These are phyloP conservation scores for Dryadomyces quercus-mongolicae DNA, from an alignment of 2,329 filamentous ascomycete species.

Conservation along the genomic window DNA sequence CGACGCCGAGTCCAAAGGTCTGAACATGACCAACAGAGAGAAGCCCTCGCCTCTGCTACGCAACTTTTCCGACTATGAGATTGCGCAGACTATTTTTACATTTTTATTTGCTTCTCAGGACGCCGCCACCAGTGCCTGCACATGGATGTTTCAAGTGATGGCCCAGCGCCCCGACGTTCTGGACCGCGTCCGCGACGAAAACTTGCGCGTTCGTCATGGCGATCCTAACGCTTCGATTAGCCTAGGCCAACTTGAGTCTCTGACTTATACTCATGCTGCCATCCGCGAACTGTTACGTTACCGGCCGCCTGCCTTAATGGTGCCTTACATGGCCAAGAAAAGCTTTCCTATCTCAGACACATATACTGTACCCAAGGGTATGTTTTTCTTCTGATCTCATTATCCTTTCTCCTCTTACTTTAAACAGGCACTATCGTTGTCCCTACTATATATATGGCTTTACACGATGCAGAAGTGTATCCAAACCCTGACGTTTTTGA, in stretches of 20 bases:
- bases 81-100: constrained; percentile 86
- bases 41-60: constrained; percentile 78
- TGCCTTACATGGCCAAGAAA: constrained; percentile 91
- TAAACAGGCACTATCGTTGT: constrained; percentile 73
- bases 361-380: constrained; percentile 83
- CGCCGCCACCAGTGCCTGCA: constrained; percentile 83
- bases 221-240: constrained; percentile 57
- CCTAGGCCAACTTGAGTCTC: constrained; percentile 78
- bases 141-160: constrained; percentile 90
- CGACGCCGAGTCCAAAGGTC: constrained; percentile 62
- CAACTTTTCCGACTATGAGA: constrained; percentile 82
- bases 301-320: constrained; percentile 92
- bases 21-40: constrained; percentile 53
- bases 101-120: constrained; percentile 97
- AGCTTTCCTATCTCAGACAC: constrained; percentile 76
- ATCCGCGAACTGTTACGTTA: constrained; percentile 87
- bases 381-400: constrained; percentile 12
- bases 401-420: not conserved
- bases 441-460: constrained; percentile 77
- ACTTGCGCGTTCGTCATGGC: constrained; percentile 63
- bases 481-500: constrained; percentile 79
- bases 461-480: constrained; percentile 89
- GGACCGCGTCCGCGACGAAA: constrained; percentile 84
- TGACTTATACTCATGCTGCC: constrained; percentile 83
- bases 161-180: constrained; percentile 89